Percentiles rank a stretch among this genome's conserved stretches.
phyloP scores from a whole-genome alignment of 2,329 filamentous ascomycete genomes.

The Nothopassalora personata region DNA sequence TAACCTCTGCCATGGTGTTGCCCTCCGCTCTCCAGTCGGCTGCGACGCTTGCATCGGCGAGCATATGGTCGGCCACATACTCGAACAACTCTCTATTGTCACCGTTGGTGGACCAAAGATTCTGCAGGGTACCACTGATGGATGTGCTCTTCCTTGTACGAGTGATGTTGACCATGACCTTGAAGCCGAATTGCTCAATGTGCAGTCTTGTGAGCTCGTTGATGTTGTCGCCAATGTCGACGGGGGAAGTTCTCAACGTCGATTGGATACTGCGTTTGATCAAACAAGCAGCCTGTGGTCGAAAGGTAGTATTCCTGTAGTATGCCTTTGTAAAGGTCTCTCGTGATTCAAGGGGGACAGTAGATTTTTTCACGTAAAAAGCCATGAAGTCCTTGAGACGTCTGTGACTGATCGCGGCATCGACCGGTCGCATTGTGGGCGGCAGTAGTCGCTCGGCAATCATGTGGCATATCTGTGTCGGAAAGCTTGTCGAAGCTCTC shows the following conservation, averaged over 20 bases:
- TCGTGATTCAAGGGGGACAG: neutral
- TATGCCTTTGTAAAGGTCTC: neutral
- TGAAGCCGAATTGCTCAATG: neutral
- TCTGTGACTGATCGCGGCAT: neutral
- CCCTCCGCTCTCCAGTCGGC: neutral
- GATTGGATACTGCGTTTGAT: neutral
- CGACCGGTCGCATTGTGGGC: neutral
- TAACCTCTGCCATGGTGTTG: neutral
- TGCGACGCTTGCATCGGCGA: neutral
- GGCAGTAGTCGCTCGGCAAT: neutral
- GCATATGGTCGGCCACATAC: neutral
- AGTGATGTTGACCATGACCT: neutral
- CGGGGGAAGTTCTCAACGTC: neutral
- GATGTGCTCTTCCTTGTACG: neutral
- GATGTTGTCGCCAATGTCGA: neutral
- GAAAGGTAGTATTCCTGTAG: neutral
- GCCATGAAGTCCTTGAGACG: neutral
- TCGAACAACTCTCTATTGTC: neutral
- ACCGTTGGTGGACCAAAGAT: neutral
- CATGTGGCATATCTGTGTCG: neutral
- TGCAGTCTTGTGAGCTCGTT: neutral
- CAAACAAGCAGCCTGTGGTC: too few species aligned
- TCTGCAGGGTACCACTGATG: neutral
- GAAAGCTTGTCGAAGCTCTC: neutral
- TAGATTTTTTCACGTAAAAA: neutral